phyloP scores from a whole-genome alignment of 108 stramenopile genomes.

The Cafeteria roenbergensis region DNA sequence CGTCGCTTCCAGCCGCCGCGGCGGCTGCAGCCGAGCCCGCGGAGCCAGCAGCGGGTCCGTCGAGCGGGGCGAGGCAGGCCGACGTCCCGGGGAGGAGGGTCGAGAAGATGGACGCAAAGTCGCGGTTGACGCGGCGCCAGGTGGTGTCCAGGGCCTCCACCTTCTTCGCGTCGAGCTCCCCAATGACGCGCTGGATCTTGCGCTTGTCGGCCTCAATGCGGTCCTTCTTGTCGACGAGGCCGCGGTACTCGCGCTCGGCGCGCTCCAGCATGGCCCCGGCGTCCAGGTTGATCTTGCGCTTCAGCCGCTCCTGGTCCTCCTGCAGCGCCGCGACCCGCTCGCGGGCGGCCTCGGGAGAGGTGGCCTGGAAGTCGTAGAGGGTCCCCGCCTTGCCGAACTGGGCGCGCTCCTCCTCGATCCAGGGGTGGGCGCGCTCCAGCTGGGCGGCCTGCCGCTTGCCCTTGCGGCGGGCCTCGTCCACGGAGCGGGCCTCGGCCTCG shows the following conservation, averaged over 20 bases:
- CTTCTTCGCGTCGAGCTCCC: constrained; percentile 88
- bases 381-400: constrained; percentile 81
- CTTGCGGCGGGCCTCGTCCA: constrained; percentile 16
- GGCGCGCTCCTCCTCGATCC: constrained; percentile 80
- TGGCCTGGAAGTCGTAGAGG: constrained; percentile 80
- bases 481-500: not conserved
- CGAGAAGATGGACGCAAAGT: constrained; percentile 96
- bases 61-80: constrained; percentile 87
- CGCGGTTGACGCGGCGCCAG: constrained; percentile 87
- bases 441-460: constrained; percentile 54
- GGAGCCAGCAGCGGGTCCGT: too few species aligned
- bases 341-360: constrained; percentile 53
- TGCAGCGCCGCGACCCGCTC: constrained; percentile 54
- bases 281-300: constrained; percentile 93
- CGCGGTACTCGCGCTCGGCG: constrained; percentile 90
- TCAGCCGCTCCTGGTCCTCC: constrained; percentile 60
- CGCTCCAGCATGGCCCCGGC: constrained; percentile 98
- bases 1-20: too few species aligned
- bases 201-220: constrained; percentile 94
- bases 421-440: constrained; percentile 64
- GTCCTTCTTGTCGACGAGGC: constrained; percentile 78
- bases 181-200: constrained; percentile 88
- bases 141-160: constrained; percentile 70
- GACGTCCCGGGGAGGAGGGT: constrained; percentile 83
- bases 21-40: too few species aligned